Base-by-base conservation (phyloP, 2,329 filamentous ascomycete species). In the Diaporthe capsici region DNA sequence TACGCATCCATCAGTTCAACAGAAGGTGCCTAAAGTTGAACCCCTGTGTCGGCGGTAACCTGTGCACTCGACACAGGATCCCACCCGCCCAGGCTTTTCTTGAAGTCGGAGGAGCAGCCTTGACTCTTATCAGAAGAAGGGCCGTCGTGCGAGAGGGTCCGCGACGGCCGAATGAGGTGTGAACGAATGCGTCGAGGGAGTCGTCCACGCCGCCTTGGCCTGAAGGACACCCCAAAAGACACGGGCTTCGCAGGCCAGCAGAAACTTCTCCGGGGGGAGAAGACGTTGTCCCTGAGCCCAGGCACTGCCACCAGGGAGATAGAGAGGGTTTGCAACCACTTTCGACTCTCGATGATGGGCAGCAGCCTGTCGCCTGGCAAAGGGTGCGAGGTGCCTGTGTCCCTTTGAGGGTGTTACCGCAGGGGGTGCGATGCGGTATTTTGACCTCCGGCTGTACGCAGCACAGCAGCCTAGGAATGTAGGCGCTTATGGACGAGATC, bases 251-350 rank as follows among this genome's bases (percentile, higher is more conserved):
- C 49, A 70, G 49, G 42, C 44, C 65, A 70, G 65, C 65, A 70
- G 65, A 70, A 70, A 10, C 65, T 70, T 70, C 65, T 39, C 49
- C 34, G 34, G 25, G 25, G 9, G 6, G 61, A 49, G 61, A 49
- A 70, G 65, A 70, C 65, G 65, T 70, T 70, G 65, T 42, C 65
- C 65, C 65, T 70, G 34, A 55, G 65, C 65, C 65, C 65, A 70
- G 6, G 65, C 22, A 17, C 31, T 28, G 22, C 65, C n/a, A 70
- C 34, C 65, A 70, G 42, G 47, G 49, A 70, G 47, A 31, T 22
- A 20, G 65, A 70, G 4, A 55, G 49, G 49, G 65, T 55, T 70
- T 70, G 65, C 65, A 70, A 70, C 65, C 65, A 70, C 65, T 55
- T 0, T 31, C 49, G n/a, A 55, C n/a, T 7, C 15, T 55, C 53